Conservation (phyloP, 805 yeast genomes). For the Wickerhamomyces canadensis region DNA sequence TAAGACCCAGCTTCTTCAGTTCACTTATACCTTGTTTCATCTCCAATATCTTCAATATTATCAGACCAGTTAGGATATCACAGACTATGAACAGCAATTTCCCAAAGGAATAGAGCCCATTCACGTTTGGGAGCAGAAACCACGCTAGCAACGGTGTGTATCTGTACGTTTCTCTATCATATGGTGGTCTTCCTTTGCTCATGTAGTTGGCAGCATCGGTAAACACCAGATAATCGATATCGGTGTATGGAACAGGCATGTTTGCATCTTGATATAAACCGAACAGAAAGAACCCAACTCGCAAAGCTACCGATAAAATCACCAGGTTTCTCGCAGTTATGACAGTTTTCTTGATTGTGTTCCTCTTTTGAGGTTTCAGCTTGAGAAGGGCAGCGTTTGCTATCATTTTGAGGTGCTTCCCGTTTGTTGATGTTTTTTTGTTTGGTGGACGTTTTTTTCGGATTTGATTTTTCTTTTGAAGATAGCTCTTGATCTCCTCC, state of each 20-base stretch:
- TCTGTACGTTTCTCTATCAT: slow-evolving; percentile 79
- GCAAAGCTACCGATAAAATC: slow-evolving; percentile 25
- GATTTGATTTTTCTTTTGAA: not conserved
- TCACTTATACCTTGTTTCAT: slow-evolving; percentile 27
- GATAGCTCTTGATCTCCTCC: not conserved
- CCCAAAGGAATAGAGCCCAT: slow-evolving; percentile 60
- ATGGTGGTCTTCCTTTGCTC: slow-evolving; percentile 57
- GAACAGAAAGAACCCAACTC: slow-evolving; percentile 64
- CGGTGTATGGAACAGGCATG: slow-evolving; percentile 83
- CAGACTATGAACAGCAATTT: slow-evolving; percentile 71
- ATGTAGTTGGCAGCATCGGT: slow-evolving; percentile 85
- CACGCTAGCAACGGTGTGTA: slow-evolving; percentile 90
- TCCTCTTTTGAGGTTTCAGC: not conserved
- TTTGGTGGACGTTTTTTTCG: not conserved
- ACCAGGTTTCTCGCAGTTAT: slow-evolving; percentile 9
- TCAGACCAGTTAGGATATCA: slow-evolving; percentile 75
- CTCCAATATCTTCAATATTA: slow-evolving; percentile 41
- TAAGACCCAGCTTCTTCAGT: slow-evolving; percentile 34
- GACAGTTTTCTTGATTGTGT: not conserved
- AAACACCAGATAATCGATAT: slow-evolving; percentile 89
- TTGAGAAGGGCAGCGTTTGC: not conserved
- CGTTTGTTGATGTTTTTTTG: not conserved
- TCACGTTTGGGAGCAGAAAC: slow-evolving; percentile 66
- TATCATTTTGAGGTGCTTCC: not conserved
- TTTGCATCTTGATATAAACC: slow-evolving; percentile 84